phyloP scores from a whole-genome alignment of 805 yeast species.

The Millerozyma acaciae region DNA sequence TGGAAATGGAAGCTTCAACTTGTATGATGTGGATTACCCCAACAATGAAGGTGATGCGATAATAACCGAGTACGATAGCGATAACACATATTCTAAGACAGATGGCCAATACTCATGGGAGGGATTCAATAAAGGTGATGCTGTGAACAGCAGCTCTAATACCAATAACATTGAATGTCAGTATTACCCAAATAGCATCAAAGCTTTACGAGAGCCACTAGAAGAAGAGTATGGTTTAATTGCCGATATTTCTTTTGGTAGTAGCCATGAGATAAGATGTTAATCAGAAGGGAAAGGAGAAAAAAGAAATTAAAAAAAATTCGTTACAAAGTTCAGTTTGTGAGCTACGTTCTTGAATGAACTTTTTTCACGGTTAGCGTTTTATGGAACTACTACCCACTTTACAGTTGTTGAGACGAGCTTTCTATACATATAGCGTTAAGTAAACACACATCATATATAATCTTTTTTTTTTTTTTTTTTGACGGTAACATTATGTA shows the following conservation, averaged over 20 bases:
- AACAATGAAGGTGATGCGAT: slow-evolving; percentile 5
- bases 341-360: too few species aligned
- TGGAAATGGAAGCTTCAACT: slow-evolving; percentile 6
- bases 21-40: slow-evolving; percentile 4
- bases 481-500: too few species aligned
- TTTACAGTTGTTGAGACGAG: too few species aligned
- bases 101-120: slow-evolving; percentile 7
- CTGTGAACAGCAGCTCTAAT: background rate
- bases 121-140: background rate
- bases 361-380: too few species aligned
- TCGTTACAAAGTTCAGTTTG: too few species aligned
- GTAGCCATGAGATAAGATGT: slow-evolving; percentile 10
- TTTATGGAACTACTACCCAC: too few species aligned
- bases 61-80: slow-evolving; percentile 5
- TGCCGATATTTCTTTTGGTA: slow-evolving; percentile 10
- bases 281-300: too few species aligned
- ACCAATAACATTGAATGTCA: slow-evolving; percentile 1
- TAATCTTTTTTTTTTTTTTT: too few species aligned
- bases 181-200: slow-evolving; percentile 2
- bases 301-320: too few species aligned
- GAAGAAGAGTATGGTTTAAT: slow-evolving; percentile 7
- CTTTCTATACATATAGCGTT: too few species aligned
- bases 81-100: slow-evolving; percentile 1
- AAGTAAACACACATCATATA: too few species aligned
- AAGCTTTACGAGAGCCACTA: slow-evolving; percentile 4